phyloP scores from a whole-genome alignment of 306 rosid genomes.

The Cicer cuneatum region DNA sequence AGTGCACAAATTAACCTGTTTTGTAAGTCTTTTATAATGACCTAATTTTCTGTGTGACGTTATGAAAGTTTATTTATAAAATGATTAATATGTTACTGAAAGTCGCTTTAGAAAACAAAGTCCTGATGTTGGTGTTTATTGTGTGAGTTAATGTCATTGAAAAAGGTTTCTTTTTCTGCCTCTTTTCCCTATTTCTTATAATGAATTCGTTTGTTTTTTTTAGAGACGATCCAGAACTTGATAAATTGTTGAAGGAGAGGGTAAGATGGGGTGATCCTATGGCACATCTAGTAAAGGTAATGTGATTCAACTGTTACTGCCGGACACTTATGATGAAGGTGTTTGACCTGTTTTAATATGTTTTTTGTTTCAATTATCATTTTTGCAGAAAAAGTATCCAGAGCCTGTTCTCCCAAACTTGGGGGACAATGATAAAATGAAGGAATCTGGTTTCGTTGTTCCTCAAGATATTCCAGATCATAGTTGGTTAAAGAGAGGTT shows the following conservation, averaged over 20 bases:
- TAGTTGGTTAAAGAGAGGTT: slow-evolving; percentile 84
- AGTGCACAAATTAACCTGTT: not conserved
- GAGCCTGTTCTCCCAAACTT: slow-evolving; percentile 63
- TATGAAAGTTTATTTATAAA: not conserved
- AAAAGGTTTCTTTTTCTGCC: slow-evolving; percentile 22
- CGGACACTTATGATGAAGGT: slow-evolving; percentile 5
- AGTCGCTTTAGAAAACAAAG: slow-evolving; percentile 1
- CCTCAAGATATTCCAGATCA: slow-evolving; percentile 89
- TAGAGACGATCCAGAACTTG: slow-evolving; percentile 94
- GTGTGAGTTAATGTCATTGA: slow-evolving; percentile 30
- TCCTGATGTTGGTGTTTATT: slow-evolving; percentile 8
- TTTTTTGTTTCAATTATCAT: slow-evolving; percentile 41
- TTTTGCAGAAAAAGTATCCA: slow-evolving; percentile 67
- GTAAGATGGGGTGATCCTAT: slow-evolving; percentile 96
- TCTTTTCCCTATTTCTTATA: not conserved
- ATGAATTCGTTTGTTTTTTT: slow-evolving; percentile 32
- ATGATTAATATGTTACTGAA: slow-evolving; percentile 18
- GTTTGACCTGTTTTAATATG: slow-evolving; percentile 39
- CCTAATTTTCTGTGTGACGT: slow-evolving; percentile 7
- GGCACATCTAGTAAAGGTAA: slow-evolving; percentile 95
- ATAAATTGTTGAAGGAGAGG: slow-evolving; percentile 70
- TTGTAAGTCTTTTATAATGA: not conserved
- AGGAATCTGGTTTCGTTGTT: slow-evolving; percentile 81
- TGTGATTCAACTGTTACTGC: slow-evolving; percentile 9
- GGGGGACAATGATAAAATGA: slow-evolving; percentile 78